Percentiles rank a stretch among this genome's conserved stretches.
phyloP scores from a whole-genome alignment of 139 green algal genomes.

The Closterium sp. region DNA sequence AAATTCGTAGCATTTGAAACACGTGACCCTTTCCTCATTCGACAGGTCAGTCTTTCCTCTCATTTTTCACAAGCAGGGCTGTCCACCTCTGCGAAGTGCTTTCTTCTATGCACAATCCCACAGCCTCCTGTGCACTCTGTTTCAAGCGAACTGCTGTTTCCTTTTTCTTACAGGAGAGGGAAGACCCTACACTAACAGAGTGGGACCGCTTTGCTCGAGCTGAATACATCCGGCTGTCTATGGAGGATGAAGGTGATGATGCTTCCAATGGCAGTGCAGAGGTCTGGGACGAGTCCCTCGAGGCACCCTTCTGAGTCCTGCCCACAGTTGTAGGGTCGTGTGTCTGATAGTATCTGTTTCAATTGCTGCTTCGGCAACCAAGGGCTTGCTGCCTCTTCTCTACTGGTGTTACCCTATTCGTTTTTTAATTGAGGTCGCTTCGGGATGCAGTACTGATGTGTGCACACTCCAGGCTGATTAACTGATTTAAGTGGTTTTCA shows the following conservation, averaged over 20 bases:
- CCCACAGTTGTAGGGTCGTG: no score
- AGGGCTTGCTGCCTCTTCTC: no score
- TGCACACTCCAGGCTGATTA: no score
- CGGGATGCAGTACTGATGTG: no score
- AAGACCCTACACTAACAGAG: conserved; percentile 66
- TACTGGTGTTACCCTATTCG: no score
- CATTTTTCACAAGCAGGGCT: no score
- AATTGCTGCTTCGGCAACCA: no score
- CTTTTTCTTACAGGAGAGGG: conserved; percentile 59
- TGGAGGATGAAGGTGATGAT: conserved; percentile 84
- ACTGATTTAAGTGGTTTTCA: no score
- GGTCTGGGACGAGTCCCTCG: conserved; percentile 54
- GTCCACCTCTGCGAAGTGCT: background rate
- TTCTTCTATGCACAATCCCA: background rate
- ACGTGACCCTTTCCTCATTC: conserved; percentile 78
- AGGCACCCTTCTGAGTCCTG: conserved; percentile 51
- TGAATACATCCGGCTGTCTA: conserved; percentile 82
- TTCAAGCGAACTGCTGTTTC: background rate
- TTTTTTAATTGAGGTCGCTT: no score
- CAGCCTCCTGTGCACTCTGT: no score
- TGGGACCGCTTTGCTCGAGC: conserved; percentile 81
- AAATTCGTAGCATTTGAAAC: conserved; percentile 99
- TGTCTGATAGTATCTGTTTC: no score
- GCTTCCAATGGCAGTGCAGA: conserved; percentile 47
- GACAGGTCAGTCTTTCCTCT: conserved; percentile 59